Evolutionary conservation across 495 filamentous ascomycete species (phyloP), one percentile per base, ranked within the genome.

Genomic region (Penicillium flavigenum): DNA sequence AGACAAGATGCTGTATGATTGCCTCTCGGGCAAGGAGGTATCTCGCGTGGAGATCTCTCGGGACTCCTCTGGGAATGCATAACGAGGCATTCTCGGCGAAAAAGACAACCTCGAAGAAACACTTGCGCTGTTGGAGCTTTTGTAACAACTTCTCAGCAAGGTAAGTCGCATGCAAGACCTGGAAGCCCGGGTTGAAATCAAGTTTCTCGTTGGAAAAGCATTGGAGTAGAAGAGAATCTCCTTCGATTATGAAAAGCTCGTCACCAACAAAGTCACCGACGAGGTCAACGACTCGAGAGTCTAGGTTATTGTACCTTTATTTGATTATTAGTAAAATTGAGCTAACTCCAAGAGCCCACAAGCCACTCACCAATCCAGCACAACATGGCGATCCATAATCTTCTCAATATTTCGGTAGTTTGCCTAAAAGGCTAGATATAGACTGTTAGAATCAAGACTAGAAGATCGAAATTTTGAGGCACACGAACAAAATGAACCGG

Each of bases 161-260:
- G 61, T 86, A 88, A 2, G 84, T 79, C 0, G 84, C 85, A 65
- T 92, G 89, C 0, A 92, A 70, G 9, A 91, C 58, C 61, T 91
- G 88, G 51, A 89, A 88, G 3, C 89, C 89, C 47, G 71, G 75
- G 73, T 54, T 26, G 55, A 89, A 86, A 61, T 92, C 85, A 4
- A 92, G 77, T 31, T 77, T 67, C 3, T 72, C 43, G 54, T 88
- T 78, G 17, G 76, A 69, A 39, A 91, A 81, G 60, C 79, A 85
- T 38, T 86, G 65, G 12, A 83, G 71, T 1, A 92, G 70, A 10
- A 92, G 71, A 0, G 87, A 87, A 54, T 92, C 88, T 2, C 88
- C 88, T 58, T 92, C 85, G 39, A 92, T 76, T 9, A 89, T 65
- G 69, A 91, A 91, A 1, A 85, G 74, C 56, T 89, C 88, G 46